phyloP scores from a whole-genome alignment of 495 filamentous ascomycete genomes.

The Xylaria bambusicola region DNA sequence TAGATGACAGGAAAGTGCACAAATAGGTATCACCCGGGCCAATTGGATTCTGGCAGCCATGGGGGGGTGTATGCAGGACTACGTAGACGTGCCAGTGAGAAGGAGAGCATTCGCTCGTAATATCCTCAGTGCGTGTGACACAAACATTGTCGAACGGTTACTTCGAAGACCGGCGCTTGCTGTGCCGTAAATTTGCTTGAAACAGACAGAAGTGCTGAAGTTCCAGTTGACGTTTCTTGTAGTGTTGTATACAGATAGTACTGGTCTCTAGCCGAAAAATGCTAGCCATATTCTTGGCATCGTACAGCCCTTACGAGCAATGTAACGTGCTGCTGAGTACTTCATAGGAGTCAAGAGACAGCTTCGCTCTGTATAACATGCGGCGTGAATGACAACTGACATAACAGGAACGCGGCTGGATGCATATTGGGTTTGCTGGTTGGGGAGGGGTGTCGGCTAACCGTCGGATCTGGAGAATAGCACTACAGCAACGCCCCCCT shows the following conservation, averaged over 20 bases:
- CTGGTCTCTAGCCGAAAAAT: neutral
- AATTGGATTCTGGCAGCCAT: conserved; percentile 6
- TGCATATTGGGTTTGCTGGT: conserved; percentile 1
- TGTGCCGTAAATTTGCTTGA: conserved; percentile 13
- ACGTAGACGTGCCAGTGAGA: neutral
- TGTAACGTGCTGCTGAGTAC: neutral
- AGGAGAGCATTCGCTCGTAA: neutral
- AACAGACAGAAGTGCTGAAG: neutral
- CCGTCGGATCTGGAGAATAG: neutral
- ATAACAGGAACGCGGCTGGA: neutral
- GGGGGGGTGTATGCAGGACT: conserved; percentile 5
- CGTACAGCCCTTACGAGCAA: too few species aligned
- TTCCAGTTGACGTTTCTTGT: neutral
- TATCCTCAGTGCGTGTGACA: neutral
- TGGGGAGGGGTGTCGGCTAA: neutral
- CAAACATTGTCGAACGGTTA: neutral
- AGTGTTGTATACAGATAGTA: too few species aligned
- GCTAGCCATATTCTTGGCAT: too few species aligned
- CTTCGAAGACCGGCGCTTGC: conserved; percentile 1
- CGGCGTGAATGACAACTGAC: neutral
- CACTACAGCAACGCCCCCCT: neutral
- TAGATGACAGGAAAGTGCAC: conserved; percentile 6
- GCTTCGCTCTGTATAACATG: too few species aligned
- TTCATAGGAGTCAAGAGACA: too few species aligned
- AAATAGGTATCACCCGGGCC: conserved; percentile 5